These are phyloP conservation scores for Tricholoma hemisulphureum DNA, from an alignment of 768 basidiomycete genomes.

Conservation along the genomic window DNA sequence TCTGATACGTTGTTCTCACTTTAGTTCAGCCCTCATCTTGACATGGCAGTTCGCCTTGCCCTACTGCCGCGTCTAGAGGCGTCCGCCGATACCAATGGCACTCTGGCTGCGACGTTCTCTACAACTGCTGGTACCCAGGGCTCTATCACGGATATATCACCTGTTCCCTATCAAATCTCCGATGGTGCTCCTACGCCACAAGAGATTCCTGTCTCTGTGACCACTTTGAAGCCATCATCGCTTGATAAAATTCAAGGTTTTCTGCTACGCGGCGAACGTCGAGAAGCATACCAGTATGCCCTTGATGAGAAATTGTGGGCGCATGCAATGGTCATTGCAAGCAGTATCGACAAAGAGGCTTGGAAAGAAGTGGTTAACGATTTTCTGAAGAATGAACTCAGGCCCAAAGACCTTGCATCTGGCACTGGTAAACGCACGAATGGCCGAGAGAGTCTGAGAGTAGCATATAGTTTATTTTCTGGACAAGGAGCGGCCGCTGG, in stretches of 20 bases:
- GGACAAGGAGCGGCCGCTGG: conserved; percentile 79
- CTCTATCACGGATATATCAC: conserved; percentile 15
- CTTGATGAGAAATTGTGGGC: conserved; percentile 90
- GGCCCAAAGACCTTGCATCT: conserved; percentile 32
- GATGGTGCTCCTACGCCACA: conserved; percentile 26
- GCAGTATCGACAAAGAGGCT: conserved; percentile 86
- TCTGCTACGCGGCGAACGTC: conserved; percentile 80
- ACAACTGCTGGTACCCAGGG: conserved; percentile 32
- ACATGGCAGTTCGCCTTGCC: conserved; percentile 70
- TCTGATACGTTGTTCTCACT: background rate
- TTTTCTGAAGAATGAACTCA: conserved; percentile 78
- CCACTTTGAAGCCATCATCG: conserved; percentile 57
- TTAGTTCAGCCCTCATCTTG: conserved; percentile 52
- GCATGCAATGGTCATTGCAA: conserved; percentile 93
- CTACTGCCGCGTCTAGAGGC: conserved; percentile 58
- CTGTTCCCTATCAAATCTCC: conserved; percentile 21
- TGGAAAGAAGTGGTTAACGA: conserved; percentile 91
- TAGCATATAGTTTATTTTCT: conserved; percentile 80
- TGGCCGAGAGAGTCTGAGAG: conserved; percentile 71
- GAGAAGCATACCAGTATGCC: conserved; percentile 84
- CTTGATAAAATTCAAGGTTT: conserved; percentile 78
- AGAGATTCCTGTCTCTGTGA: conserved; percentile 56
- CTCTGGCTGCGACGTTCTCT: conserved; percentile 26
- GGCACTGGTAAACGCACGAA: conserved; percentile 28
- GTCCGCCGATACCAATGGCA: conserved; percentile 16